Evolutionary conservation across 495 filamentous ascomycete genomes (phyloP), one percentile per base, ranked within the genome.

Genomic region (Ascodesmis nigricans): DNA sequence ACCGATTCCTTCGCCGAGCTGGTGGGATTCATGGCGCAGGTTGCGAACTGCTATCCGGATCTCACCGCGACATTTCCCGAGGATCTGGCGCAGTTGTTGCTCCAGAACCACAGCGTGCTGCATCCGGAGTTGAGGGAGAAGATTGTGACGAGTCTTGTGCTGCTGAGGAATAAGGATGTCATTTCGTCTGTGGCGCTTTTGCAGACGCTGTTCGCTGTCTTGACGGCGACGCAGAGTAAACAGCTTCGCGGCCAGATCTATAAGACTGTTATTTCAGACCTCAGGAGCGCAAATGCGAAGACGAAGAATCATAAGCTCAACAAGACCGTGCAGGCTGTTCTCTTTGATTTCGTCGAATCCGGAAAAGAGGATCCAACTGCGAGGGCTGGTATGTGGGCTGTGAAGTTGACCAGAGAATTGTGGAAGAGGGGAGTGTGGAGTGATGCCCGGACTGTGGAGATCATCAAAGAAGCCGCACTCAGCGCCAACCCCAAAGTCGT

Each of bases 381-480:
- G 2, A 65, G 74, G 11, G 84, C 90, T 52, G 80, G 77, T 10
- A 59, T 93, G 34, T 99, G 90, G 87, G 83, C 90, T 3, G 78
- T 91, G 27, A 91, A 84, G 50, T 57, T 91, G 27, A 81, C 79
- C 18, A 64, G 78, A 42, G 81, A 90, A 55, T 53, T 90, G 43
- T 91, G 80, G 81, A 81, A 74, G 51, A 61, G 82, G 31, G 71
- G 83, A 42, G 72, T 90, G 43, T 91, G 81, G 81, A 73, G 73
- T 2, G 80, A 91, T 54, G 63, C 78, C 1, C 79, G 79, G 50
- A 68, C 87, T 1, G 63, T 64, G 44, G 62, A 60, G 63, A 69
- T 73, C 64, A 78, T 77, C 62, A 73, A 65, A 58, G 73, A 61
- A 45, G 66, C 61, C 48, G 66, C 60, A 47, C 69, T 66, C 44